Conservation (phyloP, 2,329 filamentous ascomycete species). For the Xylariaceae sp. region DNA sequence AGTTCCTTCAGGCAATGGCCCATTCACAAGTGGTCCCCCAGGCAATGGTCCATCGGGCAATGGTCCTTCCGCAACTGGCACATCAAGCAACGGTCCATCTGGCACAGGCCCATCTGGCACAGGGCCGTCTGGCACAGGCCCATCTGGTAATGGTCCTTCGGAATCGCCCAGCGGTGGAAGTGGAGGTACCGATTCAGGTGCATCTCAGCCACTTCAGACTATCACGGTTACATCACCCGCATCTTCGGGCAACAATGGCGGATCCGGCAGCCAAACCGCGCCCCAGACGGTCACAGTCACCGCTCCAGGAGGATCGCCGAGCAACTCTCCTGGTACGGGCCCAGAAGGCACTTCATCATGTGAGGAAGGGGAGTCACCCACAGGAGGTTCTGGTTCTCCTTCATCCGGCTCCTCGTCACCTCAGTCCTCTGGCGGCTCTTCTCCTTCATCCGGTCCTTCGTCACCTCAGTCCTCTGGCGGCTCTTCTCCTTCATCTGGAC, state of each 20-base stretch:
- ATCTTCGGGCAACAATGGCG: not conserved
- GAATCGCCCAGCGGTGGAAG: not conserved
- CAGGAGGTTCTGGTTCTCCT: conserved; percentile 4
- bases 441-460: conserved; percentile 7
- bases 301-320: conserved; percentile 12
- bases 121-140: conserved; percentile 12
- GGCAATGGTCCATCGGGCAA: conserved; percentile 9
- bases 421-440: conserved; percentile 15
- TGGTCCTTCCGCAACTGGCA: conserved; percentile 10
- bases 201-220: not conserved
- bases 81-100: conserved; percentile 5
- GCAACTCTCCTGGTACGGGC: conserved; percentile 6
- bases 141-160: not conserved
- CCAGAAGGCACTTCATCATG: conserved; percentile 14
- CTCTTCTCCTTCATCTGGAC: conserved; percentile 9
- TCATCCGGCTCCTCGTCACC: conserved; percentile 10
- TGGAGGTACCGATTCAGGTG: no score
- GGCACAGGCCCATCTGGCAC: conserved; percentile 9
- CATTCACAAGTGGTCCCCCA: not conserved
- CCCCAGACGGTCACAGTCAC: conserved; percentile 18
- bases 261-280: not conserved
- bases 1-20: not conserved
- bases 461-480: conserved; percentile 16
- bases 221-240: not conserved
- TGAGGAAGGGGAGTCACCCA: conserved; percentile 2